Evolutionary conservation across 164 flowering plant species (phyloP).

Genomic region (Berberis thunbergii): DNA sequence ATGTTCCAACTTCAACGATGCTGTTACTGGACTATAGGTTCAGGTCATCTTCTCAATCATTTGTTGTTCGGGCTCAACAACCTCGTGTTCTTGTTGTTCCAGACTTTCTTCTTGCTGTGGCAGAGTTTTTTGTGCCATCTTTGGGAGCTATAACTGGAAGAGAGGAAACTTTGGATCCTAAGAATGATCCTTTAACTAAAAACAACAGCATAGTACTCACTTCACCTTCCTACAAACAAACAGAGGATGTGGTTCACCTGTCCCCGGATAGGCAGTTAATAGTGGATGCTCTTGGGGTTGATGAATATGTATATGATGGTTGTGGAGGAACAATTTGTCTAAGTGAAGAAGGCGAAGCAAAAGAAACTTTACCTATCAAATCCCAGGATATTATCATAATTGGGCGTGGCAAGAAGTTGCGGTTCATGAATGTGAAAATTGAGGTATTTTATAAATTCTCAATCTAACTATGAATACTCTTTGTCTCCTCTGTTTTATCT

Average conservation of each 20-base stretch:
- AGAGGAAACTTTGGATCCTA: slow-evolving; percentile 82
- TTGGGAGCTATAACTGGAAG: slow-evolving; percentile 84
- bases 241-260: slow-evolving; percentile 63
- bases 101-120: slow-evolving; percentile 90
- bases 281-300: slow-evolving; percentile 62
- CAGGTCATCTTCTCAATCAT: slow-evolving; percentile 66
- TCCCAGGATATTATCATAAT: slow-evolving; percentile 58
- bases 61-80: slow-evolving; percentile 82
- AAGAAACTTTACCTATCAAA: slow-evolving; percentile 29
- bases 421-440: slow-evolving; percentile 83
- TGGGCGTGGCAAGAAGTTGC: slow-evolving; percentile 86
- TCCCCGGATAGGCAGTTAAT: slow-evolving; percentile 68
- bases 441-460: slow-evolving; percentile 43
- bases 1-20: slow-evolving; percentile 73
- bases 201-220: slow-evolving; percentile 57
- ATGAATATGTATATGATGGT: slow-evolving; percentile 89
- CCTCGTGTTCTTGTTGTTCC: slow-evolving; percentile 93
- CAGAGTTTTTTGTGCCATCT: slow-evolving; percentile 91
- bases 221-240: slow-evolving; percentile 51
- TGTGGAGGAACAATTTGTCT: slow-evolving; percentile 75
- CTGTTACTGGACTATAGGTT: slow-evolving; percentile 79
- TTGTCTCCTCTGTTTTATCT: too few relatives aligned
- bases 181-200: slow-evolving; percentile 72
- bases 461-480: too few relatives aligned
- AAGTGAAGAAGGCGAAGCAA: slow-evolving; percentile 37